phyloP scores from a whole-genome alignment of 2,329 filamentous ascomycete genomes.

The Aspergillus uvarum region DNA sequence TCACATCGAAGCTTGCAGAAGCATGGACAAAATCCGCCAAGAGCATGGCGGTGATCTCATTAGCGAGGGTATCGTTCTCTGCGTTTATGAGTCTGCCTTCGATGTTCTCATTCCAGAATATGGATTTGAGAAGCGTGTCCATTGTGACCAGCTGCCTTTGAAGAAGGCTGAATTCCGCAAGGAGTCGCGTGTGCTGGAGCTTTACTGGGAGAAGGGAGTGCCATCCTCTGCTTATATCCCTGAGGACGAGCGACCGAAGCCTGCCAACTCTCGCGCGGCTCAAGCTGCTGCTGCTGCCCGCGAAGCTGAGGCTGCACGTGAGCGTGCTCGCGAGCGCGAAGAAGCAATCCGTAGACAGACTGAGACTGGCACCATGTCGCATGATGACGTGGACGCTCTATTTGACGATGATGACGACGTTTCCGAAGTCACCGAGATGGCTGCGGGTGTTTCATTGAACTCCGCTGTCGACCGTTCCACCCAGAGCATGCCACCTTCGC shows the following conservation, averaged over 20 bases:
- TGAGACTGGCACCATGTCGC: constrained; percentile 90
- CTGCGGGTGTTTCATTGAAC: constrained; percentile 83
- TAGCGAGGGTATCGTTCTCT: constrained; percentile 91
- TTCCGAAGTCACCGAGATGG: constrained; percentile 84
- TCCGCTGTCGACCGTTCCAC: constrained; percentile 74
- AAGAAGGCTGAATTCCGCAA: constrained; percentile 99
- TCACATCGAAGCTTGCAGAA: constrained; percentile 94
- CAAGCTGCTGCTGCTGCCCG: constrained; percentile 74
- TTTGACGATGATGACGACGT: constrained; percentile 90
- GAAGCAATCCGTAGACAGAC: constrained; percentile 91
- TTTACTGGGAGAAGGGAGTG: constrained; percentile 99
- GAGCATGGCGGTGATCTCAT: constrained; percentile 88
- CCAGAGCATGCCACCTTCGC: constrained; percentile 92
- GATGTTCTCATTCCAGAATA: constrained; percentile 97
- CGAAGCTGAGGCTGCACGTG: constrained; percentile 78
- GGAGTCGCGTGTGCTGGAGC: constrained; percentile 87
- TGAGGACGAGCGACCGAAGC: constrained; percentile 92
- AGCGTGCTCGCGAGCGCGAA: constrained; percentile 80
- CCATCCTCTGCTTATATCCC: constrained; percentile 94
- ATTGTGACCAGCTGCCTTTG: constrained; percentile 94
- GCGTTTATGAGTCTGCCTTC: constrained; percentile 97
- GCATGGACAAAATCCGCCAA: constrained; percentile 88
- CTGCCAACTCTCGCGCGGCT: constrained; percentile 69
- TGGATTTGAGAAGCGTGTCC: constrained; percentile 98
- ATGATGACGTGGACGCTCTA: constrained; percentile 89